phyloP scores from a whole-genome alignment of 495 filamentous ascomycete species.

The Xylaria bambusicola region DNA sequence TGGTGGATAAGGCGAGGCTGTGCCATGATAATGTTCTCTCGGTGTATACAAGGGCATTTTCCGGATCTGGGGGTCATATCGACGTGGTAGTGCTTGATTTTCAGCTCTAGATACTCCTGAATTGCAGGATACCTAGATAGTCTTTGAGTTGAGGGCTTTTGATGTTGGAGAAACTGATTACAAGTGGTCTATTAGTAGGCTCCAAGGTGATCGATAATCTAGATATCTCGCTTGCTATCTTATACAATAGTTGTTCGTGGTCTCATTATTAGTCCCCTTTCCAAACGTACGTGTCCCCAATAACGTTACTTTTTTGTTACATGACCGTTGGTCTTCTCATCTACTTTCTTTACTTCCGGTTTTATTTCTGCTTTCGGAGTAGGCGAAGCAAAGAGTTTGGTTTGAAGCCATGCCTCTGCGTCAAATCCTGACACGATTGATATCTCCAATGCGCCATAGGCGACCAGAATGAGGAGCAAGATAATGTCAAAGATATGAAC shows the following conservation, averaged over 20 bases:
- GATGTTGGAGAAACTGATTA: neutral
- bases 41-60: constrained; percentile 33
- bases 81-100: constrained; percentile 43
- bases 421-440: constrained; percentile 27
- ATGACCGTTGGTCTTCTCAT: constrained; percentile 7
- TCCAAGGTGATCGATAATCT: neutral
- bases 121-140: too few species aligned
- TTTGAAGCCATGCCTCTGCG: constrained; percentile 17
- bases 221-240: neutral
- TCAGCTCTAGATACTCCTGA: constrained; percentile 22
- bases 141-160: neutral
- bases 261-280: constrained; percentile 9
- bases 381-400: neutral
- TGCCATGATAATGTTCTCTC: constrained; percentile 39
- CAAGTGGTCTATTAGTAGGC: constrained; percentile 5
- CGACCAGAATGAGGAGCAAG: constrained; percentile 41
- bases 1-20: constrained; percentile 40
- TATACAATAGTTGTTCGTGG: constrained; percentile 15
- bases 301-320: neutral
- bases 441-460: constrained; percentile 29
- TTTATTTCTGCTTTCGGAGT: neutral
- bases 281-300: neutral
- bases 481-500: constrained; percentile 74
- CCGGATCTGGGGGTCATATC: constrained; percentile 11
- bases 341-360: constrained; percentile 18